phyloP scores from a whole-genome alignment of 2,329 filamentous ascomycete species.

The Geoglossum cookeanum region DNA sequence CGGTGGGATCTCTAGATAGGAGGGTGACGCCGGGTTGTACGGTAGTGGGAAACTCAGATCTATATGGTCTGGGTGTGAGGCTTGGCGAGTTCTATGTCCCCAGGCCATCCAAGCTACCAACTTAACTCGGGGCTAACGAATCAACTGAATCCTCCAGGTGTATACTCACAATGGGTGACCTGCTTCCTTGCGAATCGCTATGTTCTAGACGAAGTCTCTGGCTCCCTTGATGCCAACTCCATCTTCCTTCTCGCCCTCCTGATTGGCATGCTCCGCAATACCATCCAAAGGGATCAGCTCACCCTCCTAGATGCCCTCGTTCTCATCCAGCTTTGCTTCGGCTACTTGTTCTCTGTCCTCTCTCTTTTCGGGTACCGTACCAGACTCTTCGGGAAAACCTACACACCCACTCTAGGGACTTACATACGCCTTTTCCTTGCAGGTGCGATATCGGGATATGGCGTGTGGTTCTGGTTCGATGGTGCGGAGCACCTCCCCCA shows the following conservation, averaged over 20 bases:
- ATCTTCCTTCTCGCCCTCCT: constrained; percentile 18
- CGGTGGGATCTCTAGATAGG: no score
- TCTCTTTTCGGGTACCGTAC: constrained; percentile 16
- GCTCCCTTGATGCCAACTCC: constrained; percentile 14
- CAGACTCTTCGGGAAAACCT: constrained; percentile 10
- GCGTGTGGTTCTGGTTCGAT: constrained; percentile 16
- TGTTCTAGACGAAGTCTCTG: constrained; percentile 12
- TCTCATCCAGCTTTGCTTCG: constrained; percentile 16
- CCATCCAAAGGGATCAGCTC: constrained; percentile 5
- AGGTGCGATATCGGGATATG: constrained; percentile 12
- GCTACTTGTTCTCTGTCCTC: constrained; percentile 15
- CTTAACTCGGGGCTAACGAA: no score
- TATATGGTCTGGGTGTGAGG: no score
- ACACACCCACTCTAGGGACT: constrained; percentile 11
- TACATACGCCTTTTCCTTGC: constrained; percentile 12
- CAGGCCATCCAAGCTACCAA: no score
- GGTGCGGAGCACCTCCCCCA: constrained; percentile 10
- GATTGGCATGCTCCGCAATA: constrained; percentile 11
- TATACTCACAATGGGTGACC: constrained; percentile 18
- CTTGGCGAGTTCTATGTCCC: no score
- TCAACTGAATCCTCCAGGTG: constrained; percentile 6
- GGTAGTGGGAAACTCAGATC: no score
- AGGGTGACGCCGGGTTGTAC: no score
- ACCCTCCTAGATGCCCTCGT: constrained; percentile 13
- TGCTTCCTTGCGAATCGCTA: constrained; percentile 15